Percentiles rank a stretch among this genome's conserved stretches.
These are phyloP conservation scores for Pseudogymnoascus sp. DNA, from an alignment of 2,329 filamentous ascomycete species.

Conservation along the genomic window DNA sequence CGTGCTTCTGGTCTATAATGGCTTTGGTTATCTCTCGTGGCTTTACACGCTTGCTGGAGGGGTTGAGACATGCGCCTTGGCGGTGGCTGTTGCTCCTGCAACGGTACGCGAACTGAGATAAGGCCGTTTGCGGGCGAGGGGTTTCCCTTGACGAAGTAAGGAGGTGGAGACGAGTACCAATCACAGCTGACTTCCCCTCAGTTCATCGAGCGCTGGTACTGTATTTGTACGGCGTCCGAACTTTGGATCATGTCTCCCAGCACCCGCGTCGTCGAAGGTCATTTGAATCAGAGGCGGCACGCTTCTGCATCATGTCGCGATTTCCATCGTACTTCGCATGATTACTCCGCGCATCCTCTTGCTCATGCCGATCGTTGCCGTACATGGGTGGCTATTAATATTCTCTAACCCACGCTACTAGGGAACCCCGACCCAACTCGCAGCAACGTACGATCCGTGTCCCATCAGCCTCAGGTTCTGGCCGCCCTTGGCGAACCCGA, in stretches of 20 bases:
- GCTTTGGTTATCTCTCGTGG: conserved; percentile 3
- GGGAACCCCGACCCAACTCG: neutral
- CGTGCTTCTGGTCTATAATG: neutral
- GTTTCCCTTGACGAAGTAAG: neutral
- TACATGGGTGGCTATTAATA: neutral
- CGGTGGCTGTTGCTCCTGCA: neutral
- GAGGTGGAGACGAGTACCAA: neutral
- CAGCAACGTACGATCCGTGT: neutral
- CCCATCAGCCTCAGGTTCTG: conserved; percentile 4
- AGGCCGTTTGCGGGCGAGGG: conserved; percentile 1
- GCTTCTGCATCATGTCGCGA: neutral
- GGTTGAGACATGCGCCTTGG: neutral
- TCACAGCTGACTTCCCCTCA: conserved; percentile 2
- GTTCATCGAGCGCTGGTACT: neutral
- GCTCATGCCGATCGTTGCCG: neutral
- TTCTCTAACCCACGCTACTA: neutral
- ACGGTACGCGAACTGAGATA: neutral
- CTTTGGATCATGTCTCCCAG: neutral
- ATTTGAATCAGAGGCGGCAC: conserved; percentile 3
- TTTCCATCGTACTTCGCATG: neutral
- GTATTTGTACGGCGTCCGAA: neutral
- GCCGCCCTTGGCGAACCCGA: neutral
- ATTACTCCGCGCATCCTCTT: neutral
- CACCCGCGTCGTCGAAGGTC: neutral
- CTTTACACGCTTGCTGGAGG: neutral